Percentiles rank a stretch among this genome's conserved stretches.
phyloP scores from a whole-genome alignment of 257 asterid species.

The Solanum gracilifrons region DNA sequence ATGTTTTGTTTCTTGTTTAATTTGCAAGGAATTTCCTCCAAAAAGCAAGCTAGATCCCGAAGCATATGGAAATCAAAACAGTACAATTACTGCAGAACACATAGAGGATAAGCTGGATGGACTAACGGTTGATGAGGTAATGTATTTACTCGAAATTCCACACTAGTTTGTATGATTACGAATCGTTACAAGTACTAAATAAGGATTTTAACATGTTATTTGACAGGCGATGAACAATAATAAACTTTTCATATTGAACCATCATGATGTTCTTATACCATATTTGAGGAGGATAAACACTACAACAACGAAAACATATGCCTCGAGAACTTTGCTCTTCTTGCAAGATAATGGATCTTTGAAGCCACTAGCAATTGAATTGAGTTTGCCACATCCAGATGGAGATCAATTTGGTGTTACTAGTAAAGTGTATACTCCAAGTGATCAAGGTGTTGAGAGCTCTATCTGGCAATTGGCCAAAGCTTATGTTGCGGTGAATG shows the following conservation, averaged over 20 bases:
- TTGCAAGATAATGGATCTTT: not conserved
- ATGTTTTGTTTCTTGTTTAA: not conserved
- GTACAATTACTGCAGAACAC: conserved; percentile 5
- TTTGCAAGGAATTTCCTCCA: conserved; percentile 8
- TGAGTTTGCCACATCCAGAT: conserved; percentile 1
- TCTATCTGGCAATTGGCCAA: conserved; percentile 15
- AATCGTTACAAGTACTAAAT: not conserved
- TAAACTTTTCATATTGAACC: not conserved
- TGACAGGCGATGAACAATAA: conserved; percentile 1
- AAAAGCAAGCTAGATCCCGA: not conserved
- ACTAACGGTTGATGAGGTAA: conserved; percentile 2
- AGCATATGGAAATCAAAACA: conserved; percentile 2
- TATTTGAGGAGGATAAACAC: conserved; percentile 11
- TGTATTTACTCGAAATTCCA: not conserved
- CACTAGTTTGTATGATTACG: not conserved
- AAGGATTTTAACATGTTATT: not conserved
- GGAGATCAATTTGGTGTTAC: conserved; percentile 2
- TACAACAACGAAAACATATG: conserved; percentile 8
- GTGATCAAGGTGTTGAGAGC: conserved; percentile 5
- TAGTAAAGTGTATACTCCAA: conserved; percentile 13
- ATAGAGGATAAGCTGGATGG: conserved; percentile 3
- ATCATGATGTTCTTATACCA: conserved; percentile 8
- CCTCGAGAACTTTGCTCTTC: not conserved
- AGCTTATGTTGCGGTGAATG: conserved; percentile 3
- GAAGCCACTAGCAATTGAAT: conserved; percentile 12